Conservation (phyloP, 768 basidiomycete genomes). For the Termitomyces sp. region DNA sequence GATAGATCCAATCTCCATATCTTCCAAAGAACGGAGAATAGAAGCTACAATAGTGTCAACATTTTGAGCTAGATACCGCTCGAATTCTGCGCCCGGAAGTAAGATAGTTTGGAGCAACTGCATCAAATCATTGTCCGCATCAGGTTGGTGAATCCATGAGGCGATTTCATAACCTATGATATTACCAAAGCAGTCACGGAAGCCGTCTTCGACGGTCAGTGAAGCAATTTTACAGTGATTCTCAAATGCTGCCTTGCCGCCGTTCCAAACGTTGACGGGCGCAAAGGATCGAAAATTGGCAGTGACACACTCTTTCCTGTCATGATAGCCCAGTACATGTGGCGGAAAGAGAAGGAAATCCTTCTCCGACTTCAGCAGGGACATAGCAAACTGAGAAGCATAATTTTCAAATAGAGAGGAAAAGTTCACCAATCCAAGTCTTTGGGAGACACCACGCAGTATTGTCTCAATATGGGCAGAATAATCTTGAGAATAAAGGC, state of each 20-base stretch:
- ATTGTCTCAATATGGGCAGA: conserved; percentile 43
- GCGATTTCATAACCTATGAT: conserved; percentile 63
- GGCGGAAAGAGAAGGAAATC: conserved; percentile 67
- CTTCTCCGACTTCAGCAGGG: conserved; percentile 46
- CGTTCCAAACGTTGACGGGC: conserved; percentile 58
- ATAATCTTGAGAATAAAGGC: conserved; percentile 37
- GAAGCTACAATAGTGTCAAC: conserved; percentile 56
- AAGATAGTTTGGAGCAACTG: conserved; percentile 30
- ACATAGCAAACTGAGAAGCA: conserved; percentile 69
- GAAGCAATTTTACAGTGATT: conserved; percentile 62
- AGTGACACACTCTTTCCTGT: conserved; percentile 62
- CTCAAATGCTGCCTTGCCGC: conserved; percentile 42
- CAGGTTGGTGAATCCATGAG: conserved; percentile 34
- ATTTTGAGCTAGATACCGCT: conserved; percentile 34
- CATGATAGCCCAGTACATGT: conserved; percentile 70
- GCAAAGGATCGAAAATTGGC: conserved; percentile 66
- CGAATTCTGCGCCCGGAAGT: conserved; percentile 30
- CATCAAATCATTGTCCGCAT: conserved; percentile 27
- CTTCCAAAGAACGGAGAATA: conserved; percentile 60
- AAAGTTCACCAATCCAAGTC: conserved; percentile 61
- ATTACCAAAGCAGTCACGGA: conserved; percentile 63
- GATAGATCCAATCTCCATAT: conserved; percentile 54
- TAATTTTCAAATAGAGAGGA: conserved; percentile 75
- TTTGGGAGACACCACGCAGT: conserved; percentile 56
- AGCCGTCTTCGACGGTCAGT: conserved; percentile 45